Evolutionary conservation across 805 yeast genomes (phyloP).

Genomic region (Debaryomyces maramus): DNA sequence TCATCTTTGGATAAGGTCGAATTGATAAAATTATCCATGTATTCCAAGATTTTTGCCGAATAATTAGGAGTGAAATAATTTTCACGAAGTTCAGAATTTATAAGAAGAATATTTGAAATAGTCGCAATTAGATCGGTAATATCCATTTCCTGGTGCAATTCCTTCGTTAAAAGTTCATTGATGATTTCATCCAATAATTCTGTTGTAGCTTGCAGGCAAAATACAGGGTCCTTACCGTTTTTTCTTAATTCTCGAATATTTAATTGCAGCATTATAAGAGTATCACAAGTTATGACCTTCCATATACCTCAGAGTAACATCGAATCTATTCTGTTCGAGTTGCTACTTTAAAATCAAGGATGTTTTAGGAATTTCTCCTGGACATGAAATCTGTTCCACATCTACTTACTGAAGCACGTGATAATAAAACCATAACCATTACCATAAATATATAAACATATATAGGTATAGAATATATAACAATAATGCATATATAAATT

Average conservation of each 20-base stretch:
- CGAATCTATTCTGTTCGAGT: too few relatives aligned
- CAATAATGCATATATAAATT: too few relatives aligned
- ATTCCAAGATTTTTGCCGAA: slow-evolving; percentile 12
- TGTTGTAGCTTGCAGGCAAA: slow-evolving; percentile 21
- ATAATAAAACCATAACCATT: too few relatives aligned
- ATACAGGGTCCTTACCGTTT: slow-evolving; percentile 11
- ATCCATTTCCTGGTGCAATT: slow-evolving; percentile 5
- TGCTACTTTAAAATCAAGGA: too few relatives aligned
- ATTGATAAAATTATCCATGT: slow-evolving; percentile 6
- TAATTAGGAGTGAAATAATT: slow-evolving; percentile 19
- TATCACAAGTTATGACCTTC: too few relatives aligned
- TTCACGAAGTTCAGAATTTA: slow-evolving; percentile 22
- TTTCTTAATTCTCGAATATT: slow-evolving; percentile 12
- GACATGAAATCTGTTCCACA: too few relatives aligned
- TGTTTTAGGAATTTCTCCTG: too few relatives aligned
- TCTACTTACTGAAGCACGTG: too few relatives aligned
- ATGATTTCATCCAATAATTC: slow-evolving; percentile 76
- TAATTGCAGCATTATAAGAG: not conserved
- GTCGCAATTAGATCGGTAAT: slow-evolving; percentile 20
- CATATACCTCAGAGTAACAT: too few relatives aligned
- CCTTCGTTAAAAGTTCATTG: slow-evolving; percentile 6
- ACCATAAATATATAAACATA: too few relatives aligned
- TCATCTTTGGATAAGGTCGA: not conserved
- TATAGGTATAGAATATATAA: too few relatives aligned
- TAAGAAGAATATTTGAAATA: slow-evolving; percentile 25